A percentile compares a stretch with the other conserved stretches of the same genome.
phyloP scores from a whole-genome alignment of 495 filamentous ascomycete genomes.

The Daldinia concentrica region DNA sequence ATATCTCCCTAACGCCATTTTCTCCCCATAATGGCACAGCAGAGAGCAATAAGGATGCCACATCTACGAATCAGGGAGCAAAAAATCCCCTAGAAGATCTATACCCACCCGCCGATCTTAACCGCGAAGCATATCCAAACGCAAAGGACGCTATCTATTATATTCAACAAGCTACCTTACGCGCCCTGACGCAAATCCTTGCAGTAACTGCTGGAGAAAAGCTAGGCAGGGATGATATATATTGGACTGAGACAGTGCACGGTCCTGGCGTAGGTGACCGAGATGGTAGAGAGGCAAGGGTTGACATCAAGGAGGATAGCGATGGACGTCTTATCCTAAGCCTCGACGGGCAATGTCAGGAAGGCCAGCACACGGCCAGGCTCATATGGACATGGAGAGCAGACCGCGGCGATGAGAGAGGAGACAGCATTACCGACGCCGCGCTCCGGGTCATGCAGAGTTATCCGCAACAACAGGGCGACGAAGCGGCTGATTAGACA shows the following conservation, averaged over 20 bases:
- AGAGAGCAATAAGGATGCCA: neutral
- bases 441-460: constrained; percentile 13
- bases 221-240: constrained; percentile 28
- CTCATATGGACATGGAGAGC: constrained; percentile 29
- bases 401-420: neutral
- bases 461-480: neutral
- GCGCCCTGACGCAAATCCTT: constrained; percentile 30
- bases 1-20: constrained; percentile 46
- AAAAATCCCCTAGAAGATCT: constrained; percentile 33
- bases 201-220: constrained; percentile 8
- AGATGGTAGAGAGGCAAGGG: constrained; percentile 16
- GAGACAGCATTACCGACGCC: constrained; percentile 4
- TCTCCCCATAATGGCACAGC: neutral
- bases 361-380: neutral
- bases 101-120: constrained; percentile 42
- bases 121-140: constrained; percentile 37
- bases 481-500: neutral
- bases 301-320: constrained; percentile 24
- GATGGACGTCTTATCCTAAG: constrained; percentile 27
- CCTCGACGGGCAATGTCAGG: constrained; percentile 29
- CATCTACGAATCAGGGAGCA: constrained; percentile 15
- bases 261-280: constrained; percentile 27
- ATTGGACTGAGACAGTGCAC: constrained; percentile 25
- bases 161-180: constrained; percentile 38
- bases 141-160: constrained; percentile 43